Evolutionary conservation across 768 basidiomycete species (phyloP).

Genomic region (Leccinum obscurum): DNA sequence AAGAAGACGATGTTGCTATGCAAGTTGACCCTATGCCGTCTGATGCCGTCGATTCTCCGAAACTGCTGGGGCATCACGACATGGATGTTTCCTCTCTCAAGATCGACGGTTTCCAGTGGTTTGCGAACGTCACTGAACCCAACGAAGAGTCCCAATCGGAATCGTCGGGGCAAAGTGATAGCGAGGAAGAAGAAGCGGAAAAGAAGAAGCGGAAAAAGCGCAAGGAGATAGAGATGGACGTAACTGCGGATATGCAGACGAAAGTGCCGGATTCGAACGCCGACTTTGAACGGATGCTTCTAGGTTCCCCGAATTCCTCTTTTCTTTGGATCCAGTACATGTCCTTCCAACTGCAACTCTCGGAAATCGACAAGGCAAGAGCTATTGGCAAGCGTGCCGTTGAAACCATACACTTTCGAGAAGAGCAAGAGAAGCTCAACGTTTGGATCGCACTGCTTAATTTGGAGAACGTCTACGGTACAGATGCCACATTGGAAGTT

Average conservation of each 20-base stretch:
- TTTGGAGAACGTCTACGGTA: constrained; percentile 91
- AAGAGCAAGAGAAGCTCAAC: constrained; percentile 94
- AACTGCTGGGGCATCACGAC: background rate
- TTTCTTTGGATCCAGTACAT: constrained; percentile 99
- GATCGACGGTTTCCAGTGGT: constrained; percentile 75
- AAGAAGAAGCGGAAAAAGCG: constrained; percentile 69
- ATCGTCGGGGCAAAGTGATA: constrained; percentile 45
- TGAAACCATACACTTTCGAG: constrained; percentile 87
- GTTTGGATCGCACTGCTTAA: constrained; percentile 98
- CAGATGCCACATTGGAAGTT: constrained; percentile 73
- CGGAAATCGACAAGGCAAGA: constrained; percentile 93
- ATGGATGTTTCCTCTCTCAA: constrained; percentile 41
- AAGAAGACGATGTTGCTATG: constrained; percentile 23
- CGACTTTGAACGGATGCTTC: constrained; percentile 91
- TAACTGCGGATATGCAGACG: constrained; percentile 86
- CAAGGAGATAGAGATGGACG: constrained; percentile 74
- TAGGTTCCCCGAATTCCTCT: constrained; percentile 95
- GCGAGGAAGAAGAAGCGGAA: constrained; percentile 25
- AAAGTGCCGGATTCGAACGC: constrained; percentile 86
- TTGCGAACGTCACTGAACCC: constrained; percentile 37
- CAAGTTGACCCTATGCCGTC: constrained; percentile 10
- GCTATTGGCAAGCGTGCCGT: constrained; percentile 84
- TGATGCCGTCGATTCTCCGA: background rate
- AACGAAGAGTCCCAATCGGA: constrained; percentile 42
- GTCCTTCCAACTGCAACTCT: constrained; percentile 97